Percentiles rank a stretch among this genome's conserved stretches.
Conservation (phyloP, 2,329 filamentous ascomycete species). For the Aspergillus persii region DNA sequence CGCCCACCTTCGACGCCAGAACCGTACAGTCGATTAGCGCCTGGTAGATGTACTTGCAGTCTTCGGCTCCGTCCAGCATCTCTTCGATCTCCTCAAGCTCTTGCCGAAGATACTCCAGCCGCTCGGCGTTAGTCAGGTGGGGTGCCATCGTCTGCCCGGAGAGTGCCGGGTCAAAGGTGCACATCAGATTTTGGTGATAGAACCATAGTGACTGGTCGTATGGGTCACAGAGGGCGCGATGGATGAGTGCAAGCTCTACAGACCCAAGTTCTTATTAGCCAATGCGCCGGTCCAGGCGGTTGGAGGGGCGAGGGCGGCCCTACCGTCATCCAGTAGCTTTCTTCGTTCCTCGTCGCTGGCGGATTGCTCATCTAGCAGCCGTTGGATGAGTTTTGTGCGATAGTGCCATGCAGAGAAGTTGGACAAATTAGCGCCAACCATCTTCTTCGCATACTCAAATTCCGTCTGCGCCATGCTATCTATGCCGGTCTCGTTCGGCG, state of each 20-base stretch:
- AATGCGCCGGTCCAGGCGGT: not conserved
- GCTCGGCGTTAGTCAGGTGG: slow-evolving; percentile 60
- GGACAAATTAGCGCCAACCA: slow-evolving; percentile 79
- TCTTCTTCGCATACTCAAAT: slow-evolving; percentile 85
- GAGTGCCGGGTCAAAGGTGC: slow-evolving; percentile 57
- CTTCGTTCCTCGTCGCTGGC: slow-evolving; percentile 63
- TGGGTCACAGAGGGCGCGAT: slow-evolving; percentile 79
- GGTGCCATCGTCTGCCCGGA: slow-evolving; percentile 61
- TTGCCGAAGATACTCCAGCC: slow-evolving; percentile 61
- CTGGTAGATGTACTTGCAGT: slow-evolving; percentile 88
- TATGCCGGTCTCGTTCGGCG: slow-evolving; percentile 40
- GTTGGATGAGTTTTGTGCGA: slow-evolving; percentile 77
- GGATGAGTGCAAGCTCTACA: slow-evolving; percentile 70
- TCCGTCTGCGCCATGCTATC: slow-evolving; percentile 72
- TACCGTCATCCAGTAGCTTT: slow-evolving; percentile 70
- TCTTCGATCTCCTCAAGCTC: slow-evolving; percentile 75
- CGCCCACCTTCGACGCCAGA: slow-evolving; percentile 52
- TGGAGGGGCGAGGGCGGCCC: slow-evolving; percentile 9
- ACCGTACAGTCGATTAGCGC: slow-evolving; percentile 73
- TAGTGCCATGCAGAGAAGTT: slow-evolving; percentile 99
- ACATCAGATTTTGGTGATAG: slow-evolving; percentile 86
- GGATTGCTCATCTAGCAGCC: slow-evolving; percentile 67
- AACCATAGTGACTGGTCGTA: slow-evolving; percentile 97
- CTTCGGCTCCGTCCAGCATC: slow-evolving; percentile 63
- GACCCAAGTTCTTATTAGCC: not conserved